Base-by-base conservation (phyloP, 225 moss, liverwort and hornwort species). In the Bryoerythrophyllum caledonicum region DNA sequence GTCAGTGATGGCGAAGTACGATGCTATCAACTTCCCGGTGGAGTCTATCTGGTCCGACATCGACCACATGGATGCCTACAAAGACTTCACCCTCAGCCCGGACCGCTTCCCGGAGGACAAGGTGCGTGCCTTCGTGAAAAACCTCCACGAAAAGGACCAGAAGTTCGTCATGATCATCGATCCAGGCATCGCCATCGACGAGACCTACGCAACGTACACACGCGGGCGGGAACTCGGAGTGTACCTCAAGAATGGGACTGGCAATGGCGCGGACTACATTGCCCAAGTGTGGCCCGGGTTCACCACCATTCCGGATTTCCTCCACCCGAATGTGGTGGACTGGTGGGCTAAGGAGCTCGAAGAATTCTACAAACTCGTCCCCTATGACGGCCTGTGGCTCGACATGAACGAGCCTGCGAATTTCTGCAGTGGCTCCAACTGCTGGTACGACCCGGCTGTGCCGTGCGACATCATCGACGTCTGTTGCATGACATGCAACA, bases 351-450 rank as follows among this genome's bases (percentile, higher is more conserved):
- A 48, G 17, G 92, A 94, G 53, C 8, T 92, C 16, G 67, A 86
- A 19, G 82, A 80, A 4, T 92, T 92, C 68, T 25, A 86, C 58
- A 63, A 87, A 32, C 19, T 65, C 23, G 68, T 90, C 2, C 88
- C 85, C 0, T 94, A 87, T 3, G 94, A 94, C 20, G 94, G 89
- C n/a, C 26, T 94, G n/a, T 94, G 94, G 94, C 73, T 87, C 8
- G 94, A 94, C 68, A 94, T 94, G 94, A 94, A 94, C 20, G 94
- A 94, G 75, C 84, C 91, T 1, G 84, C 94, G 34, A 90, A 87
- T 61, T 94, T 94, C 73, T 92, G 91, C 82, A 54, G 75, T 4
- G 94, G 94, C 4, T 63, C 76, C 0, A 63, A 67, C 6, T 88
- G 90, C 21, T 85, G 66, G 40, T 65, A 65, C 3, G 87, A 87